Base-by-base conservation (phyloP, 768 basidiomycete genomes). In the Mycena capillaripes region DNA sequence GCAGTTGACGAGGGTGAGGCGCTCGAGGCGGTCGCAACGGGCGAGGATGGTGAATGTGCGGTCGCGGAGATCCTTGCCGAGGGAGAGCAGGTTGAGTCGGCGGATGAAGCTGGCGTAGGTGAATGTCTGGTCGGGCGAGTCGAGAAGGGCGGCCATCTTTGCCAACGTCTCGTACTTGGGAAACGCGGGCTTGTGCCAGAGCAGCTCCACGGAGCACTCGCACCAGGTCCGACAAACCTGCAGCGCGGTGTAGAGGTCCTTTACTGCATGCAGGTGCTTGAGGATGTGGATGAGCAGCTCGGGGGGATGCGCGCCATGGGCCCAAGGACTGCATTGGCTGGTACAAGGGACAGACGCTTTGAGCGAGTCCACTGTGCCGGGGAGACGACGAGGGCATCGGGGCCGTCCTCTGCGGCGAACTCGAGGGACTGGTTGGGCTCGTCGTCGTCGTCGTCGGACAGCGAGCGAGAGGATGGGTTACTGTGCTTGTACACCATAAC, bases 251-350 rank as follows among this genome's bases (percentile, higher is more conserved):
- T 93, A 89, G 56, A 98, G 88, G 81, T 97, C 95, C 70, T 88
- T 86, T 34, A 92, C 84, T 0, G 90, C 87, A 75, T 93, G 89
- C 16, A 99, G 87, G 76, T 96, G 90, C 75, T 93, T 94, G 76
- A 99, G 89, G 78, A 98, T 94, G 79, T 97, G 93, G 19, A 98
- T 94, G 78, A 98, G 91, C 46, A 99, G 89, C 81, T 99, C 97
- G 69, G 95, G 93, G 10, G 97, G 97, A 98, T 85, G 59, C 85
- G 84, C 9, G 91, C 86, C 78, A 93, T 92, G 60, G 89, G 90
- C 19, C 92, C 89, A 62, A 83, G 84, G 17, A 80, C 77, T 69
- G 83, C 75, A n/a, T 78, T 61, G 61, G 66, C 30, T 61, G 74
- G 72, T 59, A 76, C 38, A 71, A 75, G 61, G 68, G 74, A 69